These are phyloP conservation scores for Daldinia sp. DNA, from an alignment of 2,329 filamentous ascomycete genomes.

Conservation along the genomic window DNA sequence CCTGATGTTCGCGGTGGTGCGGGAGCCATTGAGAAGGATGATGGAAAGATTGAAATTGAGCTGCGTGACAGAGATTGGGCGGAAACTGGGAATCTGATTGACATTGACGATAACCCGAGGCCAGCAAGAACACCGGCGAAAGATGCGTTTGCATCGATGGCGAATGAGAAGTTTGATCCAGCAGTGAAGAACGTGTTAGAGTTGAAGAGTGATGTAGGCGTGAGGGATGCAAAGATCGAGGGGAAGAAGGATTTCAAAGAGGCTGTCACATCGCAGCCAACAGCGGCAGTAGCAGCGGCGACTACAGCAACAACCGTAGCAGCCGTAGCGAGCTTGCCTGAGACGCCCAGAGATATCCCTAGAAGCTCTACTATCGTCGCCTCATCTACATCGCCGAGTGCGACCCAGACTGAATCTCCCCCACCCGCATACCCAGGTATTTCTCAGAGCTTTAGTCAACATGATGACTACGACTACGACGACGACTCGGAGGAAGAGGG, in stretches of 20 bases:
- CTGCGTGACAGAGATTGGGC: slow-evolving; percentile 46
- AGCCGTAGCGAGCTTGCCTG: slow-evolving; percentile 1
- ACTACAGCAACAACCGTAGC: background rate
- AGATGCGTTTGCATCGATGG: background rate
- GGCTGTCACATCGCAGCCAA: background rate
- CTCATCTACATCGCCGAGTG: slow-evolving; percentile 5
- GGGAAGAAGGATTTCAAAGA: slow-evolving; percentile 22
- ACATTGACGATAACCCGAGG: slow-evolving; percentile 51
- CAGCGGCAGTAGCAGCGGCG: background rate
- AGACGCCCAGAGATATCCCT: background rate
- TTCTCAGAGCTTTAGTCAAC: background rate
- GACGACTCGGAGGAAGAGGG: slow-evolving; percentile 49
- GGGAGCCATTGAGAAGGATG: slow-evolving; percentile 59
- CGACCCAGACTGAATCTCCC: slow-evolving; percentile 1
- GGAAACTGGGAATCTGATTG: slow-evolving; percentile 51
- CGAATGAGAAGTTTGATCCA: slow-evolving; percentile 44
- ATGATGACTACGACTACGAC: slow-evolving; percentile 17
- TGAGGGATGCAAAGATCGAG: slow-evolving; percentile 31
- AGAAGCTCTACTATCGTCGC: background rate
- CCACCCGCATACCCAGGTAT: slow-evolving; percentile 14
- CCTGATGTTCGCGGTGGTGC: slow-evolving; percentile 54
- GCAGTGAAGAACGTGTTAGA: slow-evolving; percentile 40
- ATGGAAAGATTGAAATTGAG: slow-evolving; percentile 47
- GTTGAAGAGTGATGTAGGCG: slow-evolving; percentile 38
- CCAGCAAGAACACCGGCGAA: background rate